Evolutionary conservation across 2,329 filamentous ascomycete species (phyloP).

Genomic region (Parafenestella ontariensis): DNA sequence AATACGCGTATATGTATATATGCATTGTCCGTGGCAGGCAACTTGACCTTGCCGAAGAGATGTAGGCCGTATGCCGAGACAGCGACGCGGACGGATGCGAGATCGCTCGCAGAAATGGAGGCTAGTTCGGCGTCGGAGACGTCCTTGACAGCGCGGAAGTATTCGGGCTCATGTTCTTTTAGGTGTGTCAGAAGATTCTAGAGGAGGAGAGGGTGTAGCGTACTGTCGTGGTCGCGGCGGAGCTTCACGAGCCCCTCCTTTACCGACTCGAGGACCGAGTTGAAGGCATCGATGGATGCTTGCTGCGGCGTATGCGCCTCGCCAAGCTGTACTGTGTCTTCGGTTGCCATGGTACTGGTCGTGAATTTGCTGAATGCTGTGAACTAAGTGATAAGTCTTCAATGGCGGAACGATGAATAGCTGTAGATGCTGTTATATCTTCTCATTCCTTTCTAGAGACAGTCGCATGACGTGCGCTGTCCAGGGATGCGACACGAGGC

Average conservation of each 20-base stretch:
- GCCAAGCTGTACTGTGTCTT: slow-evolving; percentile 44
- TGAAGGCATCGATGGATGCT: slow-evolving; percentile 44
- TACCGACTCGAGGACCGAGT: slow-evolving; percentile 38
- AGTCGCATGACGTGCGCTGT: slow-evolving; percentile 7
- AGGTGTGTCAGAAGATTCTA: neutral
- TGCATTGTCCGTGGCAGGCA: slow-evolving; percentile 30
- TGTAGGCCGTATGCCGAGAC: slow-evolving; percentile 43
- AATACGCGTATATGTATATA: slow-evolving; percentile 45
- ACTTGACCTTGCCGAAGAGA: slow-evolving; percentile 38
- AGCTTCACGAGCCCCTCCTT: slow-evolving; percentile 45
- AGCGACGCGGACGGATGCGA: slow-evolving; percentile 39
- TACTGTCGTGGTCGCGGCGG: slow-evolving; percentile 46
- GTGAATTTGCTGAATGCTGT: neutral
- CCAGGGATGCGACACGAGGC: slow-evolving; percentile 7
- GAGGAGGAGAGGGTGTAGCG: neutral
- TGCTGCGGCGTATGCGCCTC: slow-evolving; percentile 44
- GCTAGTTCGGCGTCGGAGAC: slow-evolving; percentile 49
- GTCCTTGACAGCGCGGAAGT: slow-evolving; percentile 47
- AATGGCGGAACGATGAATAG: neutral
- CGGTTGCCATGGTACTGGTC: slow-evolving; percentile 42
- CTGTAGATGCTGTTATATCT: neutral
- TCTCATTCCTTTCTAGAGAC: neutral
- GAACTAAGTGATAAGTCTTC: neutral
- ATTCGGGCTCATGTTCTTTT: slow-evolving; percentile 49
- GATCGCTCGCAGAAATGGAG: slow-evolving; percentile 34